Evolutionary conservation across 768 basidiomycete species (phyloP), one percentile per base, ranked within the genome.

Genomic region (Macrolepiota albuminosa): DNA sequence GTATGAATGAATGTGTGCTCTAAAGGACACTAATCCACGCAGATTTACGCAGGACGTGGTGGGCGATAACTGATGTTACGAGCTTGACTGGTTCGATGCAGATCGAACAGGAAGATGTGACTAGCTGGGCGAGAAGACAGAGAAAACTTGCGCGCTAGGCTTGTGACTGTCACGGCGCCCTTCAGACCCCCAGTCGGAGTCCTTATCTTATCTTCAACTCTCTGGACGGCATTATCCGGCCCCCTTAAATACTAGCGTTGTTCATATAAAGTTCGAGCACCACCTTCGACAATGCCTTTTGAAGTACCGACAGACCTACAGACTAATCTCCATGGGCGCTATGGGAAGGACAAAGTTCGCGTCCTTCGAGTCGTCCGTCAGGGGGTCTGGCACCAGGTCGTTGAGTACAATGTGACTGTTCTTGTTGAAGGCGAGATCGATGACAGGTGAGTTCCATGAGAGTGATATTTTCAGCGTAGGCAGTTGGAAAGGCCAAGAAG

Each of bases 281-380:
- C 26, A 2, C 3, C 24, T 16, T 39, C 36, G 24, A 53, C 8
- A 3, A 59, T 59, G 58, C 52, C 58, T 29, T 29, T 54, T 18
- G 51, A 59, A 59, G 11, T 47, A 11, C 33, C 52, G 16, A 21
- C 51, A 1, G 8, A 60, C 31, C 46, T 61, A 1, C 49, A 61
- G 39, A 59, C 58, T 11, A 42, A 45, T 7, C 63, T 64, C 29
- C 60, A 59, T 26, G 87, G 91, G 1, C 83, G 85, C 29, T 93
- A 95, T 67, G 95, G 95, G 11, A 98, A 98, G 75, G 88, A 93
- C 73, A 86, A 88, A 63, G 84, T 98, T 16, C 83, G 93, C 26
- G 89, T 98, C 46, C 83, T 93, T 63, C 85, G 95, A 34, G 81
- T 96, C 57, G 92, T 95, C 24, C 81, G 93, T 10, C 81, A 85